Conservation (phyloP, 2,329 filamentous ascomycete species). For the Sclerotinia subarctica region DNA sequence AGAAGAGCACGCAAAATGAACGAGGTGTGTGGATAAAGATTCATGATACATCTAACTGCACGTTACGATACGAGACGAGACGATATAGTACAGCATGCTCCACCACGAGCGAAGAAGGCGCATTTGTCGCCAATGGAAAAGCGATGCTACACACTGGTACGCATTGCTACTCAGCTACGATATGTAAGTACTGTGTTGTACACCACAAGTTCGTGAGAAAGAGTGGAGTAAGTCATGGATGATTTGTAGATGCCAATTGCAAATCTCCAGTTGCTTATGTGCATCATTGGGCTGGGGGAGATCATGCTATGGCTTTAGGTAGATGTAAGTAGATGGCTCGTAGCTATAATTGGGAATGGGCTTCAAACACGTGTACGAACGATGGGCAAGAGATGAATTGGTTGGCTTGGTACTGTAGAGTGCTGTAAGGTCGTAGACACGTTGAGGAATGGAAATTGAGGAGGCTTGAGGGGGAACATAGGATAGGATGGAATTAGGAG, state of each 20-base stretch:
- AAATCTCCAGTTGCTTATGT: conserved; percentile 19
- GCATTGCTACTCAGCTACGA: background rate
- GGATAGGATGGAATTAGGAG: background rate
- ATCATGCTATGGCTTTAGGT: background rate
- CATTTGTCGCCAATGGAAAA: conserved; percentile 10
- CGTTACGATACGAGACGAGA: background rate
- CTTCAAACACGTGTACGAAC: conserved; percentile 15
- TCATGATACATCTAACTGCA: background rate
- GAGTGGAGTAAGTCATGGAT: conserved; percentile 8
- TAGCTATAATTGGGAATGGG: background rate
- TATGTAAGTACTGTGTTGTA: conserved; percentile 6
- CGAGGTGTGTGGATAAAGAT: conserved; percentile 15
- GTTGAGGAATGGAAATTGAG: conserved; percentile 5
- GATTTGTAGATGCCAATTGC: conserved; percentile 17
- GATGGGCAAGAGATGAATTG: conserved; percentile 3
- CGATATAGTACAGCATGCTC: conserved; percentile 8
- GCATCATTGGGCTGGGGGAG: conserved; percentile 14
- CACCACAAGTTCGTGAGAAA: conserved; percentile 12
- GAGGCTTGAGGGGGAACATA: background rate
- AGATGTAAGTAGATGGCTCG: conserved; percentile 6
- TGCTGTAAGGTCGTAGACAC: conserved; percentile 6
- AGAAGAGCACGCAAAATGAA: background rate
- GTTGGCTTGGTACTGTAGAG: conserved; percentile 1
- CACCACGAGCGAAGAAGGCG: conserved; percentile 3
- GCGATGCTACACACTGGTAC: conserved; percentile 4